phyloP scores from a whole-genome alignment of 2,329 filamentous ascomycete species.

The Aspergillus awamori region DNA sequence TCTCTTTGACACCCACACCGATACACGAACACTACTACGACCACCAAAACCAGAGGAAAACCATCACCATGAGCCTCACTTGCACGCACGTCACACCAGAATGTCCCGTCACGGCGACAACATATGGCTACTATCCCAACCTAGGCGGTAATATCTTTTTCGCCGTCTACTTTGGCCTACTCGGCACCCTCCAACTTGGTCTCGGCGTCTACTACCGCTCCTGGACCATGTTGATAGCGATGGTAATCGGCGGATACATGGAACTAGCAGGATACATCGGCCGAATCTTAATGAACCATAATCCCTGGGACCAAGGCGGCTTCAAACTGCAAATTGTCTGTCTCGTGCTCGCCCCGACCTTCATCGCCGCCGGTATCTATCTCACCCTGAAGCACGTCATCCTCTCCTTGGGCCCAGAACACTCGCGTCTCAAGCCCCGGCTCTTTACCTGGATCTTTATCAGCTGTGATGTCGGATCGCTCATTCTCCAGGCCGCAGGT shows the following conservation, averaged over 20 bases:
- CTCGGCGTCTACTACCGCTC: constrained; percentile 56
- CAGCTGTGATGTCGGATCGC: constrained; percentile 59
- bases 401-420: constrained; percentile 55
- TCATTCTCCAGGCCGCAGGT: constrained; percentile 61
- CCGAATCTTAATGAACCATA: constrained; percentile 55
- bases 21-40: constrained; percentile 1
- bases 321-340: constrained; percentile 60
- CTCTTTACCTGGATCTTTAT: constrained; percentile 64
- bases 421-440: constrained; percentile 51
- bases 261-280: constrained; percentile 61
- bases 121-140: constrained; percentile 58
- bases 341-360: constrained; percentile 60
- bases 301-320: constrained; percentile 53
- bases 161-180: constrained; percentile 53
- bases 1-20: not conserved
- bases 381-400: constrained; percentile 61
- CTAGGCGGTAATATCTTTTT: constrained; percentile 58
- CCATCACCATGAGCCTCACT: constrained; percentile 25
- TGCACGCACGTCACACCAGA: constrained; percentile 40
- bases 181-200: constrained; percentile 52
- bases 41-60: not conserved
- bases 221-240: constrained; percentile 58
- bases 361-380: constrained; percentile 59
- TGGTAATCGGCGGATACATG: constrained; percentile 52
- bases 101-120: constrained; percentile 52